These are phyloP conservation scores for Fusarium fujikuroi DNA, from an alignment of 2,329 filamentous ascomycete species.

Conservation along the genomic window DNA sequence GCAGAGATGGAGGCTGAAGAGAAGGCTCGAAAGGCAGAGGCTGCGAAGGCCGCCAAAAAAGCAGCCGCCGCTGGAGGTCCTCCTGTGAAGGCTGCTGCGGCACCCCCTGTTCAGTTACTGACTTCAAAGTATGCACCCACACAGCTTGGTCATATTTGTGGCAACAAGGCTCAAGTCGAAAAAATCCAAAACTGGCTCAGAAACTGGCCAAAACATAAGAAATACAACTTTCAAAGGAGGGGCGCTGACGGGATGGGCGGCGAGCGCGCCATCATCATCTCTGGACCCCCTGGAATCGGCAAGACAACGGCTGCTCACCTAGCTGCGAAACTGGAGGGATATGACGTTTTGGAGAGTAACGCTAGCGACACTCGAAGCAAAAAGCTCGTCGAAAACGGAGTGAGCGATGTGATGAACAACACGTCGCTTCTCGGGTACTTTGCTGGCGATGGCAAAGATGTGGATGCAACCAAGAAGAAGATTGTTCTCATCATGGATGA, in stretches of 20 bases:
- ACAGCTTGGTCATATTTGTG: conserved; percentile 87
- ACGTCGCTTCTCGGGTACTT: conserved; percentile 94
- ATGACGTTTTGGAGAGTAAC: conserved; percentile 93
- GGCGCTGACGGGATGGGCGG: conserved; percentile 86
- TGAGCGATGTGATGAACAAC: conserved; percentile 93
- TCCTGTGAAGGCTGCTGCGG: conserved; percentile 49
- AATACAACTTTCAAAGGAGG: conserved; percentile 81
- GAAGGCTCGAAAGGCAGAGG: conserved; percentile 64
- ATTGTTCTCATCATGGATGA: conserved; percentile 98
- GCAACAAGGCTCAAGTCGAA: conserved; percentile 91
- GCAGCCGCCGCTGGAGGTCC: conserved; percentile 46
- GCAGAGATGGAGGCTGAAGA: conserved; percentile 89
- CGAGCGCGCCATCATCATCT: conserved; percentile 91
- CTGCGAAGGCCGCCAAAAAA: conserved; percentile 60
- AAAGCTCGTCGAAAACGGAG: conserved; percentile 87
- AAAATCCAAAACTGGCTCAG: conserved; percentile 89
- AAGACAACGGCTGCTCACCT: conserved; percentile 98
- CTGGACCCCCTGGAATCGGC: conserved; percentile 94
- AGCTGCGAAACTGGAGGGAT: conserved; percentile 91
- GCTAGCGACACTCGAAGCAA: conserved; percentile 97
- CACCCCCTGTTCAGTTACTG: conserved; percentile 77
- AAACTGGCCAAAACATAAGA: conserved; percentile 81
- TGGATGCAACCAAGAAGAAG: conserved; percentile 87
- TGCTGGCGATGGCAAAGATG: conserved; percentile 80
- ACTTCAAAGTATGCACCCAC: conserved; percentile 96